A percentile compares a stretch with the other conserved stretches of the same genome.
Evolutionary conservation across 768 basidiomycete genomes (phyloP).

Genomic region (Cystobasidium tubakii): DNA sequence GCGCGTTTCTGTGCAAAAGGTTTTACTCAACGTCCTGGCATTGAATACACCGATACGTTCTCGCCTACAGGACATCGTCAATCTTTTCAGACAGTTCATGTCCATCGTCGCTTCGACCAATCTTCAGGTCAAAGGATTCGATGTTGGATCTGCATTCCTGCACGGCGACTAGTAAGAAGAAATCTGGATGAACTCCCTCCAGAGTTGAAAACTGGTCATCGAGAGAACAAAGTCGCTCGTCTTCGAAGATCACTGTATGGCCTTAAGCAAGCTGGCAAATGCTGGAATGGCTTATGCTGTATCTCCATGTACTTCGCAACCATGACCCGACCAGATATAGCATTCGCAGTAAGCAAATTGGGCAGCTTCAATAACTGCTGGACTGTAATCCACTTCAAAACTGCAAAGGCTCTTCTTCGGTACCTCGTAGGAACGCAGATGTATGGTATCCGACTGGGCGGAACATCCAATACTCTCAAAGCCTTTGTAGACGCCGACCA

Average conservation of each 20-base stretch:
- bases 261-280: conserved; percentile 27
- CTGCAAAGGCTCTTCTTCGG: neutral
- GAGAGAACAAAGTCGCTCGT: neutral
- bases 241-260: conserved; percentile 14
- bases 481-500: neutral
- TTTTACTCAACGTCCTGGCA: neutral
- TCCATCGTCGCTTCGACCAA: neutral
- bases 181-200: conserved; percentile 16
- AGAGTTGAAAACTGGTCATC: conserved; percentile 1
- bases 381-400: conserved; percentile 4
- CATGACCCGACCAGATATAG: conserved; percentile 26
- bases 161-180: neutral
- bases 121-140: neutral
- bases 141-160: conserved; percentile 1
- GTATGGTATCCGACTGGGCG: conserved; percentile 9
- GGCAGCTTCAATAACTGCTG: conserved; percentile 26
- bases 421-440: conserved; percentile 10
- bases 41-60: neutral
- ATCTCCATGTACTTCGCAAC: conserved; percentile 25
- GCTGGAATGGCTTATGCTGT: conserved; percentile 33
- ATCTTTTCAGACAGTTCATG: neutral
- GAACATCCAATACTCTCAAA: neutral
- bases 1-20: conserved; percentile 1
- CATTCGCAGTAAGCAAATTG: conserved; percentile 18
- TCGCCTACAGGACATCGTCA: neutral